Percentiles rank a stretch among this genome's conserved stretches.
These are phyloP conservation scores for Irpex rosettiformis DNA, from an alignment of 1,284 basidiomycete species.

Conservation along the genomic window DNA sequence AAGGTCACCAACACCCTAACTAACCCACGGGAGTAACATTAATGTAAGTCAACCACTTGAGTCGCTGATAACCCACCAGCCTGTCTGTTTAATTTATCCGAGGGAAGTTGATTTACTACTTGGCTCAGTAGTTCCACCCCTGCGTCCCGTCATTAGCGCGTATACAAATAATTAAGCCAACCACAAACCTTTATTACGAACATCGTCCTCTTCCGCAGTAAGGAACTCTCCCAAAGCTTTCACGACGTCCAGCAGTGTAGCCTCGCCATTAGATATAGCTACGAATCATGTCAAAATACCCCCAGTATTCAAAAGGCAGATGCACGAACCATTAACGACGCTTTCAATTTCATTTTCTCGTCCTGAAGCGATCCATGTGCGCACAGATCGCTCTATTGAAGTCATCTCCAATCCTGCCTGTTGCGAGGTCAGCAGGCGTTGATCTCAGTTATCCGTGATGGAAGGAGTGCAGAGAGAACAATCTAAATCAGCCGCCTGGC, in stretches of 20 bases:
- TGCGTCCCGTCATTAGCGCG: too few species aligned
- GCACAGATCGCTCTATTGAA: constrained; percentile 50
- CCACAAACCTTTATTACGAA: constrained; percentile 76
- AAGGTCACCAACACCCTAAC: constrained; percentile 83
- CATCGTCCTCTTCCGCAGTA: constrained; percentile 78
- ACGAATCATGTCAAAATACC: constrained; percentile 12
- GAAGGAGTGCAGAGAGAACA: neutral
- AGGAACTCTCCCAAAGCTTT: constrained; percentile 85
- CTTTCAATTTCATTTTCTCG: constrained; percentile 60
- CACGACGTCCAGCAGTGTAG: constrained; percentile 80
- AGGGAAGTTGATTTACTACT: constrained; percentile 60
- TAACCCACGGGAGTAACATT: constrained; percentile 34
- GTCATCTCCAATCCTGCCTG: constrained; percentile 26
- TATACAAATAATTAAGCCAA: too few species aligned
- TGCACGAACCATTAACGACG: constrained; percentile 50
- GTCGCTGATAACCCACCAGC: constrained; percentile 52
- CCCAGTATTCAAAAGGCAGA: constrained; percentile 14
- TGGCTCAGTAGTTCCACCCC: constrained; percentile 74
- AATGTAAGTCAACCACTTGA: neutral
- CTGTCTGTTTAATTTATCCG: constrained; percentile 73
- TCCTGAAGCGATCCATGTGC: constrained; percentile 70
- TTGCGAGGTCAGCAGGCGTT: neutral
- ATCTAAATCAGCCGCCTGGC: neutral
- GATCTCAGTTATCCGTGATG: constrained; percentile 8
- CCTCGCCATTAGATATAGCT: constrained; percentile 65